Conservation (phyloP, 768 basidiomycete species). For the Fibroporia radiculosa region DNA sequence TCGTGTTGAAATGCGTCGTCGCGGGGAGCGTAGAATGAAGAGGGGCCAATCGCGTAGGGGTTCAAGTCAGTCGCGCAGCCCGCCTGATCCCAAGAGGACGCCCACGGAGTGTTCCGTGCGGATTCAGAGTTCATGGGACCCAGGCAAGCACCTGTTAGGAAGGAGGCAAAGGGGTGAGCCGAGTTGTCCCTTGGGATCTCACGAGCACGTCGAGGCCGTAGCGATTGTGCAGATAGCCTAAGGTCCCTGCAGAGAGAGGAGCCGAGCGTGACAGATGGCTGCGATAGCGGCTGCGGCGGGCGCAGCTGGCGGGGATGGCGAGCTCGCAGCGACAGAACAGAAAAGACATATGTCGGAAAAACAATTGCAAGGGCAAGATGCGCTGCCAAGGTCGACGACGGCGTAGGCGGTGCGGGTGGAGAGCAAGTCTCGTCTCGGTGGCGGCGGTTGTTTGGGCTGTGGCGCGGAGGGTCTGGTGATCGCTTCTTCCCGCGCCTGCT, state of each 20-base stretch:
- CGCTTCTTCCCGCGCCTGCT: slow-evolving; percentile 10
- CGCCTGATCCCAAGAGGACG: not conserved
- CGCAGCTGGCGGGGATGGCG: not conserved
- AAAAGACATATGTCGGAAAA: too few species aligned
- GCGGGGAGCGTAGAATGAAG: too few species aligned
- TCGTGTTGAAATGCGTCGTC: too few species aligned
- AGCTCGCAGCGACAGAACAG: too few species aligned
- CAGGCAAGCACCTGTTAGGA: not conserved
- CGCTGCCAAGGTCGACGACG: not conserved
- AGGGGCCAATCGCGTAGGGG: slow-evolving; percentile 1
- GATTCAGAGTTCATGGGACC: slow-evolving; percentile 1
- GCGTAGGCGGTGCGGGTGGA: not conserved
- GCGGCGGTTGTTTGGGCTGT: slow-evolving; percentile 9
- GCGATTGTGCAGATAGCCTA: too few species aligned
- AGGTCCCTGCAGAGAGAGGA: not conserved
- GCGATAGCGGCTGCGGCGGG: not conserved
- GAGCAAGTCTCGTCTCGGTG: not conserved
- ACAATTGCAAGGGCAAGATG: too few species aligned
- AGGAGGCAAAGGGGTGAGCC: too few species aligned
- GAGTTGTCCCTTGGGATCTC: too few species aligned
- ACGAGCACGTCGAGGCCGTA: too few species aligned
- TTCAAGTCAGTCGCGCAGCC: not conserved
- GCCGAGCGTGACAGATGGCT: not conserved
- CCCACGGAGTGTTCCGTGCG: not conserved
- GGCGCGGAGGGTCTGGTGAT: slow-evolving; percentile 9